Evolutionary conservation across 2,329 filamentous ascomycete species (phyloP).

Genomic region (Cordyceps fumosorosea): DNA sequence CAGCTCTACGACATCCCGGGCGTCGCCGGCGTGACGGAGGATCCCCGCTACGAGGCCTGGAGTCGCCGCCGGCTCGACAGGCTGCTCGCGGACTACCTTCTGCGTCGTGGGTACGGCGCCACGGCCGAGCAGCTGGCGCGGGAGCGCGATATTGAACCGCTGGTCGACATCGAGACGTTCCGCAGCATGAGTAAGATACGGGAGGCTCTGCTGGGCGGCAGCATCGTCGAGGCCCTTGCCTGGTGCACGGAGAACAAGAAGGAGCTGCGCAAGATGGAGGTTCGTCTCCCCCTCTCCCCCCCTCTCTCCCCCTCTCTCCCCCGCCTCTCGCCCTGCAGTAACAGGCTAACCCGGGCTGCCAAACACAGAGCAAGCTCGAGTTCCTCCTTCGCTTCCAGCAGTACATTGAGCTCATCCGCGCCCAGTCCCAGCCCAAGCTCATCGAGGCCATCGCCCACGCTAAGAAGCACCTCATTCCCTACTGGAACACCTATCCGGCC

Average conservation of each 20-base stretch:
- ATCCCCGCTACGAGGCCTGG: slow-evolving; percentile 93
- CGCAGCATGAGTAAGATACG: slow-evolving; percentile 73
- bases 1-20: slow-evolving; percentile 73
- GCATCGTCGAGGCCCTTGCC: slow-evolving; percentile 69
- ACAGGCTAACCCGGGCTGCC: no score
- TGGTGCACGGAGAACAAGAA: slow-evolving; percentile 96
- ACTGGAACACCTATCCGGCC: slow-evolving; percentile 58
- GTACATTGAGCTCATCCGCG: slow-evolving; percentile 83
- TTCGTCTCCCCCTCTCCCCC: slow-evolving; percentile 31
- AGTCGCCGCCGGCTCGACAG: slow-evolving; percentile 74
- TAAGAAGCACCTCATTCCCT: slow-evolving; percentile 70
- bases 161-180: slow-evolving; percentile 88
- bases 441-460: slow-evolving; percentile 76
- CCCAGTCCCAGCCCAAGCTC: slow-evolving; percentile 54
- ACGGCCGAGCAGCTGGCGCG: slow-evolving; percentile 69
- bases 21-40: slow-evolving; percentile 56
- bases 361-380: slow-evolving; percentile 67
- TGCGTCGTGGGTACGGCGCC: slow-evolving; percentile 74
- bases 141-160: slow-evolving; percentile 67
- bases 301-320: neutral
- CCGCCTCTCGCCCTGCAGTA: no score
- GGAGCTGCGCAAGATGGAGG: slow-evolving; percentile 79
- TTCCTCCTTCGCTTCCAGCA: slow-evolving; percentile 92
- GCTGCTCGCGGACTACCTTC: slow-evolving; percentile 84
- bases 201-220: slow-evolving; percentile 61